These are phyloP conservation scores for Neofusicoccum sp. DNA, from an alignment of 2,329 filamentous ascomycete species.

Conservation along the genomic window DNA sequence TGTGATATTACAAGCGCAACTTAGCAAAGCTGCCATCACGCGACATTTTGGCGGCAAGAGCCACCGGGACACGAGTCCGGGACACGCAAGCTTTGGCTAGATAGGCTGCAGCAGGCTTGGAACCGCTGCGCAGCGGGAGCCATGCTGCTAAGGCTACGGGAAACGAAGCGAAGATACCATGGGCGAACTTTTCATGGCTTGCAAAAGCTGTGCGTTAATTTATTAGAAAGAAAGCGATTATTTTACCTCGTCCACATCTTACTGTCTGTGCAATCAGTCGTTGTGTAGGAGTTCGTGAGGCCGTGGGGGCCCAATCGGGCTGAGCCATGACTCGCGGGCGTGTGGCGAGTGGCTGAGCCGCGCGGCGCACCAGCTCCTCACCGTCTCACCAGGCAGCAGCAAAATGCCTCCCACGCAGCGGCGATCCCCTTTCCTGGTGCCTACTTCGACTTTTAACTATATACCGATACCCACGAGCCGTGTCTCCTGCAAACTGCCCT, in stretches of 20 bases:
- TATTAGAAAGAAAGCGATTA: no score
- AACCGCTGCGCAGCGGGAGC: neutral
- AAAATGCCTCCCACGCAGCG: slow-evolving; percentile 27
- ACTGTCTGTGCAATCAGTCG: no score
- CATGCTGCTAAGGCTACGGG: no score
- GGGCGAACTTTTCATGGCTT: no score
- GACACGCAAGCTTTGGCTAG: neutral
- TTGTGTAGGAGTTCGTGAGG: neutral
- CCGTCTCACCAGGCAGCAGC: slow-evolving; percentile 32
- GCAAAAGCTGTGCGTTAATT: neutral
- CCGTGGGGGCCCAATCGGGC: neutral
- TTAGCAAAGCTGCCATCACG: neutral
- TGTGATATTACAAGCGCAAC: no score
- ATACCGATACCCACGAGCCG: slow-evolving; percentile 1
- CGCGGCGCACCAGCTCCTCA: neutral
- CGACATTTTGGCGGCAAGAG: neutral
- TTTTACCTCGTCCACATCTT: no score
- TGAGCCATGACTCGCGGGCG: neutral
- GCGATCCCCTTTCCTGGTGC: neutral
- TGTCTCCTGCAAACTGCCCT: neutral
- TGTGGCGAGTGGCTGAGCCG: neutral
- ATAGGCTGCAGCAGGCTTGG: neutral
- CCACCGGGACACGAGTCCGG: no score
- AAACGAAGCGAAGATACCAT: no score
- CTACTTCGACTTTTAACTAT: neutral